Base-by-base conservation (phyloP, 805 yeast species). In the Suhomyces sp. region DNA sequence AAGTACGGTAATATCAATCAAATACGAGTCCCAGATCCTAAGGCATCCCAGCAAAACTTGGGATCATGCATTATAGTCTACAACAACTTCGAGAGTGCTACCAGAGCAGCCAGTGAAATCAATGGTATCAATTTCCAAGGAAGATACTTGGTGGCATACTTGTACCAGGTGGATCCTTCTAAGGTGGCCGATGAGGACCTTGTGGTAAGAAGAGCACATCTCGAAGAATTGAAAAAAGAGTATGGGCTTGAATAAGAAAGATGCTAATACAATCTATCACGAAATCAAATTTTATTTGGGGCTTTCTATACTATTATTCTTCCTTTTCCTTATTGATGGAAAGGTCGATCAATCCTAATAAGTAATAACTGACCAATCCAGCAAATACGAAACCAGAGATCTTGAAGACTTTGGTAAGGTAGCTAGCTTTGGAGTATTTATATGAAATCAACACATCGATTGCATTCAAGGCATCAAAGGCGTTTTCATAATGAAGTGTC, bases 401-500 rank as follows among this genome's bases (percentile, higher is more conserved):
- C 35, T 76, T 69, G 26, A 79, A 43, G 15, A 95, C 91, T 58
- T 88, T 88, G 43, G 63, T 63, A 54, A 77, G 63, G 56, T 76
- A 73, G 42, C 72, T 76, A 25, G 60, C 52, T 6, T 61, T 50
- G 6, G 85, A 61, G 60, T 77, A 87, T 46, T 63, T 69, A 62
- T 90, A 91, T 43, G 72, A 69, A 37, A 90, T 69, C 32, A 73
- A 60, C 4, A 88, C 59, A 28, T 77, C 77, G 12, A 77, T 64
- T 25, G 63, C 64, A 40, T 73, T 67, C 54, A 85, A 69, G 39
- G 79, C 88, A 56, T 84, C 95, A 36, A 84, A 73, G 42, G 90
- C 51, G 57, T 85, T 81, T 12, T 58, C 54, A 56, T 69, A 84
- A 17, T 60, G 60, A 30, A 88, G 58, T 11, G 81, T 73, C 10